These are phyloP conservation scores for Penicillium hordei DNA, from an alignment of 2,329 filamentous ascomycete genomes.

Conservation along the genomic window DNA sequence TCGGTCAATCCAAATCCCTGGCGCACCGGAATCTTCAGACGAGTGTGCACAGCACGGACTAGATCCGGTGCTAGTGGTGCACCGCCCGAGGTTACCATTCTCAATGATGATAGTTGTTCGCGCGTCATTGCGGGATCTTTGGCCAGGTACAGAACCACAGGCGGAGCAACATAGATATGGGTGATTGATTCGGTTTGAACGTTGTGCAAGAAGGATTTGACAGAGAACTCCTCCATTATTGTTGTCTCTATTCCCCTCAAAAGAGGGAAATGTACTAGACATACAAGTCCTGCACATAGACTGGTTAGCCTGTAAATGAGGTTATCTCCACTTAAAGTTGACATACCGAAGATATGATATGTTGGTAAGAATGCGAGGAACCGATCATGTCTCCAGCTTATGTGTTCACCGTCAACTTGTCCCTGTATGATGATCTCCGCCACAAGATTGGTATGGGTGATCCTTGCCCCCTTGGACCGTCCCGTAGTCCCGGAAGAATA, in stretches of 20 bases:
- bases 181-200: constrained; percentile 16
- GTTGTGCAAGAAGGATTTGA: constrained; percentile 9
- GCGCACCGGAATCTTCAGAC: too few species aligned
- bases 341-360: constrained; percentile 22
- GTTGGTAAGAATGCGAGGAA: constrained; percentile 17
- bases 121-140: too few species aligned
- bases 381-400: constrained; percentile 13
- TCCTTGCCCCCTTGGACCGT: constrained; percentile 28
- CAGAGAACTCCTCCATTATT: constrained; percentile 19
- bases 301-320: not conserved
- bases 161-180: constrained; percentile 19
- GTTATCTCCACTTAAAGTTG: not conserved
- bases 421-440: constrained; percentile 13
- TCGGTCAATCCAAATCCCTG: too few species aligned
- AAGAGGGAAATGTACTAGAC: constrained; percentile 17
- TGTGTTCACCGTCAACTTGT: constrained; percentile 1
- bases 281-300: constrained; percentile 14
- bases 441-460: constrained; percentile 22
- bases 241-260: constrained; percentile 14
- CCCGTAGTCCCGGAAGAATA: constrained; percentile 37
- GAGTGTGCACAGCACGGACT: too few species aligned
- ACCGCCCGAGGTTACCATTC: too few species aligned
- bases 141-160: constrained; percentile 14
- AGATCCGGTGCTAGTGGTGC: too few species aligned
- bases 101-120: too few species aligned